Percentiles rank a stretch among this genome's conserved stretches.
These are phyloP conservation scores for Aspergillus nidulans DNA, from an alignment of 495 filamentous ascomycete species.

Conservation along the genomic window DNA sequence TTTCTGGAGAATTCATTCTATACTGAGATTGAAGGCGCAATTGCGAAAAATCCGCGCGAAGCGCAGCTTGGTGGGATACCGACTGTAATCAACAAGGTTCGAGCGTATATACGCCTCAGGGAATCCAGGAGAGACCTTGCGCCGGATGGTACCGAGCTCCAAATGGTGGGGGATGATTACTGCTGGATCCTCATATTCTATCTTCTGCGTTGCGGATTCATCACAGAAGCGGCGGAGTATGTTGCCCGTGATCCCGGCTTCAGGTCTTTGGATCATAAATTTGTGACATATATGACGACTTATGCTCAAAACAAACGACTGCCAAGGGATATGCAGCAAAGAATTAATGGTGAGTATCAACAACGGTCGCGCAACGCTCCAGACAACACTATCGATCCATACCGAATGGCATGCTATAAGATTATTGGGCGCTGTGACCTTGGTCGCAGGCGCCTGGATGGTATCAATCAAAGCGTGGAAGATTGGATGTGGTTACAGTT, in stretches of 20 bases:
- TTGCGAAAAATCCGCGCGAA: constrained; percentile 78
- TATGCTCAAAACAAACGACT: constrained; percentile 71
- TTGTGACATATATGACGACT: constrained; percentile 79
- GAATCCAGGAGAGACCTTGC: constrained; percentile 72
- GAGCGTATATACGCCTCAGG: constrained; percentile 81
- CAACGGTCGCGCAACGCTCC: constrained; percentile 76
- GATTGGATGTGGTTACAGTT: constrained; percentile 99
- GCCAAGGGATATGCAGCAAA: constrained; percentile 70
- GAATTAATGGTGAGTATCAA: constrained; percentile 84
- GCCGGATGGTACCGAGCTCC: constrained; percentile 66
- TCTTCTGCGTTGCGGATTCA: constrained; percentile 79
- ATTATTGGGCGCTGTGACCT: constrained; percentile 94
- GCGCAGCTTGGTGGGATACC: constrained; percentile 88
- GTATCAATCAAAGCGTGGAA: constrained; percentile 73
- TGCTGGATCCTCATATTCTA: constrained; percentile 94
- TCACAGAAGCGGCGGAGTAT: constrained; percentile 80
- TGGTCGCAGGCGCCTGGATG: constrained; percentile 70
- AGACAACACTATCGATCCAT: constrained; percentile 86
- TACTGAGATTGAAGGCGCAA: constrained; percentile 63
- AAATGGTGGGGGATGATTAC: constrained; percentile 68
- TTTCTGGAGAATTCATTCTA: constrained; percentile 75
- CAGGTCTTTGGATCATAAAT: constrained; percentile 83
- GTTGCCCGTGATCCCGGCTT: constrained; percentile 76
- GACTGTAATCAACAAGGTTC: constrained; percentile 80
- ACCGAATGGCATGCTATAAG: constrained; percentile 96